Base-by-base conservation (phyloP, 2,329 filamentous ascomycete genomes). In the Leptographium lundbergii region DNA sequence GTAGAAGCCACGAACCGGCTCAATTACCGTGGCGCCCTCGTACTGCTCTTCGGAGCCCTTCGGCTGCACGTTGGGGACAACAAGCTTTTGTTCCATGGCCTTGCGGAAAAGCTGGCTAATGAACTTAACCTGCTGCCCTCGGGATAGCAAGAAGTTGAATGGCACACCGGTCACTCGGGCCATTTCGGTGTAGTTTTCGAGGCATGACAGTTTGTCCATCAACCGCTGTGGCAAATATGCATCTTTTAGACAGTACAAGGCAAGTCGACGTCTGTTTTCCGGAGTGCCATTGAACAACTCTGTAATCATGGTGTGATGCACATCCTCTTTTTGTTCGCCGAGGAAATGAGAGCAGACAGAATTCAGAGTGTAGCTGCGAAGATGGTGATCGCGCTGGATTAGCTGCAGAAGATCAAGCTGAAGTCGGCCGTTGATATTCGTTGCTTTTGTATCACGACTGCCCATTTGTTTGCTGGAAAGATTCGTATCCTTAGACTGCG, bases 111-210 rank as follows among this genome's bases (percentile, higher is more conserved):
- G 78, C 69, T 99, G 94, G 70, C 91, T 97, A 74, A 99, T 83
- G 74, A 99, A 99, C 68, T 96, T 96, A 70, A 99, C 86, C 72
- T 99, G 95, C 71, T 99, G 94, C 52, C 94, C 94, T 68, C 91
- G 85, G 27, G 94, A 85, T 2, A 99, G 80, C 52, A 99, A 80
- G 68, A 87, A 95, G 69, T 96, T 97, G 77, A 99, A 99, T 0
- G 94, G 94, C 5, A 99, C 92, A 66, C 94, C 94, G 29, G 95
- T 99, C 73, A 99, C 94, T 82, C 94, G 94, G 60, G 94, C 92
- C 94, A 99, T 99, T 74, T 99, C 94, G 0, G 94, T 97, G 68
- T 97, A 97, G 70, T 99, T 99, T 73, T 96, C 88, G n/a, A 99
- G 78, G 73, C 94, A 97, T 69, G 95, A 97, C 29, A 99, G 78